Conservation (phyloP, 2,329 filamentous ascomycete species). For the Stagonosporopsis tanaceti region DNA sequence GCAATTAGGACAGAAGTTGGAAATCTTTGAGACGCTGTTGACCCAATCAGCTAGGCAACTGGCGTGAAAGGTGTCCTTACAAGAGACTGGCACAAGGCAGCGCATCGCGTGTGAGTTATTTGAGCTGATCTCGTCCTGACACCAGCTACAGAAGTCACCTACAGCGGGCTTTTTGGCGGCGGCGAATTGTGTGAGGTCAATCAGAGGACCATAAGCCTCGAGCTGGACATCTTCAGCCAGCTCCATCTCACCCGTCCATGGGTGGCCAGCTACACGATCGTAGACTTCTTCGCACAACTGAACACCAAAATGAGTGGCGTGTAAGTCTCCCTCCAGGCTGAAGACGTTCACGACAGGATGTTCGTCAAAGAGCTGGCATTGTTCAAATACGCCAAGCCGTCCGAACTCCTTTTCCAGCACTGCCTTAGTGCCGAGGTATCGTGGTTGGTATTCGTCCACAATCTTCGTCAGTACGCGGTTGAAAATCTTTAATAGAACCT, state of each 20-base stretch:
- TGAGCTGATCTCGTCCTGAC: background rate
- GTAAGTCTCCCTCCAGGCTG: background rate
- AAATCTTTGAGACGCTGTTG: background rate
- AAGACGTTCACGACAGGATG: background rate
- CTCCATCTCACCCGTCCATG: background rate
- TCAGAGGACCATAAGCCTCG: background rate
- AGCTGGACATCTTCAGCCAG: background rate
- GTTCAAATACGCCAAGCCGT: background rate
- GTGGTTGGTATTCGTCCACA: background rate
- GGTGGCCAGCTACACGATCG: background rate
- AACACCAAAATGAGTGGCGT: background rate
- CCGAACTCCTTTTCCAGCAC: background rate
- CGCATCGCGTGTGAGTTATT: background rate
- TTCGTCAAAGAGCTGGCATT: background rate
- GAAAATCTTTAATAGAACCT: background rate
- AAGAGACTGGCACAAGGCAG: background rate
- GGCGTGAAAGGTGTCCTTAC: constrained; percentile 3
- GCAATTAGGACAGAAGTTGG: constrained; percentile 2
- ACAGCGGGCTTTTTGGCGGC: background rate
- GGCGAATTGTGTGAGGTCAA: background rate
- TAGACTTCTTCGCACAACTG: background rate
- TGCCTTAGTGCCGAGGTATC: background rate
- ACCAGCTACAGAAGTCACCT: constrained; percentile 7
- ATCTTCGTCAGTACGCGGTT: background rate
- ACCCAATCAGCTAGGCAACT: constrained; percentile 7